Base-by-base conservation (phyloP, 2,329 filamentous ascomycete species). In the Colletotrichum abscissum region DNA sequence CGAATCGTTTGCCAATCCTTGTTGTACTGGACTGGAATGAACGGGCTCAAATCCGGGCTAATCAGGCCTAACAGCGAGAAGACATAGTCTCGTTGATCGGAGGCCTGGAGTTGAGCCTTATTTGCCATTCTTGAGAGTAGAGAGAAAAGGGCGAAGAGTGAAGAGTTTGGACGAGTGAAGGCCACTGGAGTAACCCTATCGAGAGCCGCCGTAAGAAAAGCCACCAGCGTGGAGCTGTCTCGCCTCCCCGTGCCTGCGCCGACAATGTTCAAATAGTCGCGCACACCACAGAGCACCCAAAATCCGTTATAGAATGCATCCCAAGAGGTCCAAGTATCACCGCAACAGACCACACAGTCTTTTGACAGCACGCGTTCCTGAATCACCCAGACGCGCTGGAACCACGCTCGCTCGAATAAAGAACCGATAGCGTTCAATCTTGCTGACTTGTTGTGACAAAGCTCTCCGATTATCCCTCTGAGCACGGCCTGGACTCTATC, bases 331-430 rank as follows among this genome's bases (percentile, higher is more conserved):
- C 26, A 22, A 6, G 33, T 38, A 26, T 9, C 7, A n/a, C 64
- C 64, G 12, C 64, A 67, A 28, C 38, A 67, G 5, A 67, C 64
- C 19, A 67, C 19, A 1, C 19, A 19, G 55, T 46, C 7, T 4
- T 16, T n/a, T 6, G 64, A 67, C n/a, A 67, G 19, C 26, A 35
- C 64, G n/a, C 64, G 58, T 8, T 69, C 66, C 30, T 69, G 66
- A 4, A 69, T 69, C 16, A 69, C 66, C 66, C 66, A 69, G 14
- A 69, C 66, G 2, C 66, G 58, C 7, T 46, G 30, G 28, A 62
- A 68, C 56, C 59, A 68, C 12, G 66, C 33, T 22, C 66, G 24
- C 28, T 63, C 57, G 22, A 68, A 63, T 0, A 68, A 35, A 12
- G 42, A 26, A 19, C 58, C n/a, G 3, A 68, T 22, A 6, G 66